Evolutionary conservation across 768 basidiomycete genomes (phyloP).

Genomic region (Polyporus arcularius): DNA sequence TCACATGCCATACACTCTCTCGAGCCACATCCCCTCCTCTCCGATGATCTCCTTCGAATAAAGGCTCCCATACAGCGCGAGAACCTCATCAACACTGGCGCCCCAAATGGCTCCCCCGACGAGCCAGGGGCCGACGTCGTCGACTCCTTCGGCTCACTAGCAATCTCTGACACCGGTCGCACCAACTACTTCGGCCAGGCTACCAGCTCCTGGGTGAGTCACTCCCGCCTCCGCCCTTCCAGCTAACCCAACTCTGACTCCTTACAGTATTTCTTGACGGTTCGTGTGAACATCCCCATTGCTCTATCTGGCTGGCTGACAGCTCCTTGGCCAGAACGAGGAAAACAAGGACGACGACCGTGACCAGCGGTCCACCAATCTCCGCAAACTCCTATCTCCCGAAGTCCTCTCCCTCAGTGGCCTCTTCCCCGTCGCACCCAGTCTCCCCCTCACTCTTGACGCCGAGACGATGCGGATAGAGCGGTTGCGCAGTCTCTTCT

Average conservation of each 20-base stretch:
- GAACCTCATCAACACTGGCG: slow-evolving; percentile 39
- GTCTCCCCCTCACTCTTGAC: slow-evolving; percentile 38
- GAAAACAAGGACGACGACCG: slow-evolving; percentile 55
- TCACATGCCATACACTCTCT: slow-evolving; percentile 59
- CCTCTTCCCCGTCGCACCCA: slow-evolving; percentile 61
- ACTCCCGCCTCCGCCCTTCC: slow-evolving; percentile 1
- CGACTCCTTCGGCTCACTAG: slow-evolving; percentile 80
- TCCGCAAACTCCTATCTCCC: slow-evolving; percentile 58
- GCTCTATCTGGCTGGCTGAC: slow-evolving; percentile 4
- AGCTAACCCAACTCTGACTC: slow-evolving; percentile 7
- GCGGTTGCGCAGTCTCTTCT: slow-evolving; percentile 58
- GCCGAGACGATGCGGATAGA: slow-evolving; percentile 33
- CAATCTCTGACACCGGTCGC: slow-evolving; percentile 69
- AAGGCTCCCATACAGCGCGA: slow-evolving; percentile 80
- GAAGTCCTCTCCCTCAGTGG: slow-evolving; percentile 67
- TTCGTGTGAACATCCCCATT: slow-evolving; percentile 31
- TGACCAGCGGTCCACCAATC: slow-evolving; percentile 45
- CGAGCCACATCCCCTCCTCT: slow-evolving; percentile 65
- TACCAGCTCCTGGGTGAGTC: slow-evolving; percentile 74
- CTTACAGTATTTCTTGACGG: slow-evolving; percentile 72
- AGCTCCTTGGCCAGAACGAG: slow-evolving; percentile 52
- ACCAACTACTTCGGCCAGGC: slow-evolving; percentile 77
- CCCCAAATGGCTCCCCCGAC: slow-evolving; percentile 43
- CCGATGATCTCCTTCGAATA: slow-evolving; percentile 72
- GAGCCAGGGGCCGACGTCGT: slow-evolving; percentile 74